Base-by-base conservation (phyloP, 495 filamentous ascomycete genomes). In the Neurospora sp. region DNA sequence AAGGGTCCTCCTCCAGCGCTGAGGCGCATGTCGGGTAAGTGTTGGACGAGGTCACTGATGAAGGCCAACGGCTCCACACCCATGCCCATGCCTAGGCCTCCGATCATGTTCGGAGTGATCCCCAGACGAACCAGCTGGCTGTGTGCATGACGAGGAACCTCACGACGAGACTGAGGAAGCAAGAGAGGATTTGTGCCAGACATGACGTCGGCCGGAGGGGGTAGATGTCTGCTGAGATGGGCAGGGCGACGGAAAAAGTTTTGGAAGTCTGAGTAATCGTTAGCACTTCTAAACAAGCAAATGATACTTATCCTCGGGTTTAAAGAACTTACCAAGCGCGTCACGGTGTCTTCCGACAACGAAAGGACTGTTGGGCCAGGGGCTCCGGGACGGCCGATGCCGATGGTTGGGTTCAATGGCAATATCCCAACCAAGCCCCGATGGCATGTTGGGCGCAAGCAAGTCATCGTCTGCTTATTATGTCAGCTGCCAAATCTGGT, bases 151-250 rank as follows among this genome's bases (percentile, higher is more conserved):
- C 77, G 12, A 82, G 85, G 27, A 79, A 77, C 20, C 53, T 65
- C 53, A 35, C 27, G 31, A 35, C 73, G 78, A 18, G 76, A 35
- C 35, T 78, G 77, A 39, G 81, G 82, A 53, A 85, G 84, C 31
- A 94, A 87, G 16, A 97, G 85, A 69, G 94, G 94, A 77, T 97
- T 97, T 65, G 53, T 65, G 18, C 53, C 53, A 65, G 5, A 86
- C 85, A 93, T 93, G 76, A 97, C 93, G 76, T 97, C 93, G 53
- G 85, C 86, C 16, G 73, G 70, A 61, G 75, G 68, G 6, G 77
- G 71, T 14, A 38, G 79, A 71, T 8, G 73, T 69, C 14, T 75
- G 72, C 27, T 75, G n/a, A 72, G 72, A 70, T 82, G 75, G 39
- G 74, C 74, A 35, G 78, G 76, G 68, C 76, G 73, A 46, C 78